phyloP scores from a whole-genome alignment of 2,329 filamentous ascomycete genomes.

The Aspergillus hiratsukae region DNA sequence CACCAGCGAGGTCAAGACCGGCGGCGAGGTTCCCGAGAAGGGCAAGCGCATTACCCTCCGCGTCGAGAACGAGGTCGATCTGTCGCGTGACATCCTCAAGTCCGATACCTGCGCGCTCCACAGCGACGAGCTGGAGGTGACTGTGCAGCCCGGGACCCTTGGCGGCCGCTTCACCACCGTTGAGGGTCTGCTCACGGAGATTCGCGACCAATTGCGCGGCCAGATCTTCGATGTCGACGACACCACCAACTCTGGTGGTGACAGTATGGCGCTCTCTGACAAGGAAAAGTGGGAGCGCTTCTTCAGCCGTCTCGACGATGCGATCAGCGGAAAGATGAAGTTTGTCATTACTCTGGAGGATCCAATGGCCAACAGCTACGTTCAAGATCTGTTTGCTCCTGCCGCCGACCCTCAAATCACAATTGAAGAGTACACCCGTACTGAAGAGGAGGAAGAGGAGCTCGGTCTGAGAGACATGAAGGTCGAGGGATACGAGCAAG shows the following conservation, averaged over 20 bases:
- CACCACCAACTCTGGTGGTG: constrained; percentile 58
- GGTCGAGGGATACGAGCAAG: constrained; percentile 75
- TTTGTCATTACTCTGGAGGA: constrained; percentile 84
- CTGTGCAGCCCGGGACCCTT: constrained; percentile 87
- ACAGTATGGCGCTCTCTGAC: constrained; percentile 66
- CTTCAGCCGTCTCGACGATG: constrained; percentile 69
- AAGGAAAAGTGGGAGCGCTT: constrained; percentile 74
- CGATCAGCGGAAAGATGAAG: constrained; percentile 72
- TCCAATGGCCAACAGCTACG: constrained; percentile 86
- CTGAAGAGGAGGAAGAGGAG: constrained; percentile 89
- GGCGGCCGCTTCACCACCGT: constrained; percentile 96
- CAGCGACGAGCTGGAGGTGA: constrained; percentile 80
- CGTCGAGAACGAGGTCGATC: constrained; percentile 65
- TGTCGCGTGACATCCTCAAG: constrained; percentile 92
- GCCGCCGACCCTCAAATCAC: constrained; percentile 81
- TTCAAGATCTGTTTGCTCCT: constrained; percentile 77
- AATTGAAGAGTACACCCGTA: constrained; percentile 77
- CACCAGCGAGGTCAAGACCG: constrained; percentile 96
- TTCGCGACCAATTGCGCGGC: constrained; percentile 79
- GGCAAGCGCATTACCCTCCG: constrained; percentile 77
- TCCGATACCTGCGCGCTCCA: constrained; percentile 84
- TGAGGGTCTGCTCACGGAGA: constrained; percentile 87
- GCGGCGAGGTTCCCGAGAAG: constrained; percentile 81
- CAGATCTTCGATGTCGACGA: constrained; percentile 79
- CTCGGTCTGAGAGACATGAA: constrained; percentile 90